Percentiles rank a stretch among this genome's conserved stretches.
Evolutionary conservation across 306 rosid genomes (phyloP).

Genomic region (Albizia julibrissin): DNA sequence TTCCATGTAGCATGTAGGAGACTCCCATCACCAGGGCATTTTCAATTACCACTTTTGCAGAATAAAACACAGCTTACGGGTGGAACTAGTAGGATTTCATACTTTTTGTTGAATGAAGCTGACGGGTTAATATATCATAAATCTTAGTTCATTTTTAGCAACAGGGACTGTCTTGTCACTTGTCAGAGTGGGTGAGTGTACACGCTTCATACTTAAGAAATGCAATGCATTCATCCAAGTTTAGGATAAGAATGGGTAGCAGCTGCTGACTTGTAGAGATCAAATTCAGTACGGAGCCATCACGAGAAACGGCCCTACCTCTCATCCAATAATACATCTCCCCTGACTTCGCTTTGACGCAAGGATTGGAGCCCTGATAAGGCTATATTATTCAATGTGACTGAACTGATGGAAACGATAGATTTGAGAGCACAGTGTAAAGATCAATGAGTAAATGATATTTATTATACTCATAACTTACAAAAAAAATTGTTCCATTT

Average conservation of each 20-base stretch:
- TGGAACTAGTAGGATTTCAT: background rate
- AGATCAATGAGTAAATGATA: background rate
- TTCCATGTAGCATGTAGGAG: no score
- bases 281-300: conserved; percentile 26
- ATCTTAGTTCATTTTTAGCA: background rate
- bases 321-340: background rate
- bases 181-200: background rate
- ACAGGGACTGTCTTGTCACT: background rate
- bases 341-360: background rate
- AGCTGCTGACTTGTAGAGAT: background rate
- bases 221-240: conserved; percentile 25
- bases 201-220: background rate
- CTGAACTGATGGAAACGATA: background rate
- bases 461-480: no score
- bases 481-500: background rate
- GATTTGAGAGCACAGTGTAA: background rate
- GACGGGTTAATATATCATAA: background rate
- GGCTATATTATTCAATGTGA: background rate
- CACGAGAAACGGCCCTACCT: background rate
- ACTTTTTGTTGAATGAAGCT: background rate
- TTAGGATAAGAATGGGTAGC: background rate
- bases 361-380: background rate
- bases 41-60: background rate
- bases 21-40: background rate
- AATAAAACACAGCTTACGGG: background rate